Conservation (phyloP, 306 rosid genomes). For the Ammopiptanthus mongolicus region DNA sequence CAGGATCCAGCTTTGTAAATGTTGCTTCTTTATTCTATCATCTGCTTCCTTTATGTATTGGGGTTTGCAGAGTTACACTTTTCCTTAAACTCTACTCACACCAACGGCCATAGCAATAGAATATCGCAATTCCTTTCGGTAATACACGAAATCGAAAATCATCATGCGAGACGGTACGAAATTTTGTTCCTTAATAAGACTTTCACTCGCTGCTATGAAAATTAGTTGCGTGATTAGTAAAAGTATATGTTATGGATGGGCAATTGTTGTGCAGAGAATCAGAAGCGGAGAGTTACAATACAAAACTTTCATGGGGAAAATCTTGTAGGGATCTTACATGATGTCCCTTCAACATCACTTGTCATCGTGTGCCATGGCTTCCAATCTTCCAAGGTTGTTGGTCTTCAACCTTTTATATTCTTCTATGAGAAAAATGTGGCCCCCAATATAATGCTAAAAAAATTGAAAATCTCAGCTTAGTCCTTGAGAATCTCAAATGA, state of each 20-base stretch:
- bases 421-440: no score
- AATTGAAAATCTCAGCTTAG: no score
- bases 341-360: conserved; percentile 51
- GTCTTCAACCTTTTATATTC: no score
- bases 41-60: background rate
- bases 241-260: background rate
- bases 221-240: background rate
- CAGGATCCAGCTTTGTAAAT: background rate
- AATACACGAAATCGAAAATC: background rate
- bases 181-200: background rate
- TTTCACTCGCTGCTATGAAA: background rate
- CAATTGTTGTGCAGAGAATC: conserved; percentile 29
- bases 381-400: conserved; percentile 70
- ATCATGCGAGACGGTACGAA: background rate
- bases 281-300: conserved; percentile 29
- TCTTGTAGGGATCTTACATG: conserved; percentile 76
- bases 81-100: background rate
- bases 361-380: conserved; percentile 84
- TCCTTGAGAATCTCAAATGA: no score
- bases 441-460: no score
- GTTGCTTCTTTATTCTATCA: background rate
- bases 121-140: background rate
- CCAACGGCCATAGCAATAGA: background rate
- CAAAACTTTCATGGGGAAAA: conserved; percentile 60
- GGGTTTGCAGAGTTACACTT: background rate